A percentile compares a stretch with the other conserved stretches of the same genome.
phyloP scores from a whole-genome alignment of 78 protist species.

The Ministeria vibrans region DNA sequence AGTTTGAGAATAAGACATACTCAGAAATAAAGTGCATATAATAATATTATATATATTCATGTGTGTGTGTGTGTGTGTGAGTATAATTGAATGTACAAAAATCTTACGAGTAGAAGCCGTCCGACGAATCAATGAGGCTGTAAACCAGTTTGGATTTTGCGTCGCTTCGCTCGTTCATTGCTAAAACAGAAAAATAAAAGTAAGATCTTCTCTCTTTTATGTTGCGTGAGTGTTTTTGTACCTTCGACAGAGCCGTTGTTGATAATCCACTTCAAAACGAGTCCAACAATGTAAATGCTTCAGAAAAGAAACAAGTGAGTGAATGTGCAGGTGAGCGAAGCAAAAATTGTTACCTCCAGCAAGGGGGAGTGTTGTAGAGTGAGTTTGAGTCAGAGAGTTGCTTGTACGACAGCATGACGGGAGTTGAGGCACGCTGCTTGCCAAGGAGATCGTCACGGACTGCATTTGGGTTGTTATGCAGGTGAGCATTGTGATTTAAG shows the following conservation, averaged over 20 bases:
- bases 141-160: constrained; percentile 53
- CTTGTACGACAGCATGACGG: constrained; percentile 36
- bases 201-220: too few species aligned
- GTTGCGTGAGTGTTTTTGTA: neutral
- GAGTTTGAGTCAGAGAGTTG: constrained; percentile 37
- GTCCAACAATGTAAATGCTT: constrained; percentile 71
- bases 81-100: too few species aligned
- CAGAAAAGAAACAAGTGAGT: neutral
- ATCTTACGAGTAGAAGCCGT: constrained; percentile 50
- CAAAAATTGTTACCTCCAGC: constrained; percentile 27
- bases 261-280: constrained; percentile 73
- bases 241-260: constrained; percentile 73
- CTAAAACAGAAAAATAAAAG: neutral
- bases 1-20: too few species aligned
- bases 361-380: constrained; percentile 58
- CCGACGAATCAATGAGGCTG: constrained; percentile 42
- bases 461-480: too few species aligned
- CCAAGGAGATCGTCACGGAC: constrained; percentile 62
- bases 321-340: neutral
- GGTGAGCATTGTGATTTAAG: too few species aligned
- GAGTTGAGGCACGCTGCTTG: constrained; percentile 30
- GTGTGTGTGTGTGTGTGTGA: too few species aligned
- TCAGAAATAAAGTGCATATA: too few species aligned
- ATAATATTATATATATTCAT: too few species aligned
- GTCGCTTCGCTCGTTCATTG: constrained; percentile 27